Evolutionary conservation across 176 grass and related monocot species (phyloP), one percentile per base, ranked within the genome.

Genomic region (Aechmea fasciata): DNA sequence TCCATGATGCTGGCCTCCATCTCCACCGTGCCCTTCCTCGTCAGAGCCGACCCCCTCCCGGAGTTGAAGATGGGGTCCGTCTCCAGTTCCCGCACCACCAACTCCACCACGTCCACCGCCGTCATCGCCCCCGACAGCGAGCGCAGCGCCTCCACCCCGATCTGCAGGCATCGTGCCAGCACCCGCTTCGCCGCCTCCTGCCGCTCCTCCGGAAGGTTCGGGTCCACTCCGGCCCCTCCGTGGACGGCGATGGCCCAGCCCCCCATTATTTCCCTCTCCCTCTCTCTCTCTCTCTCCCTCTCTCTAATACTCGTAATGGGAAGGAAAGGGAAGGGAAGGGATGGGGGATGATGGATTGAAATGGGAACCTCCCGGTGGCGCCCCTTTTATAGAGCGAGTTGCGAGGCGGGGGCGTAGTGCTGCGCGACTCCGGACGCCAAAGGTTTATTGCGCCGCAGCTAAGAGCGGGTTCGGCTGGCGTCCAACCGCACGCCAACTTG

Each of bases 1-100:
- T 92, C 94, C 94, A 99, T 99, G 77, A 99, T 93, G 78, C 94
- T 99, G 52, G 94, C 79, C 82, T 99, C 94, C 94, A 99, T 99
- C 87, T 99, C 94, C 1, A 99, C 89, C 11, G 94, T 90, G 7
- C 94, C 94, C 14, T 55, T 69, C 48, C 86, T 49, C 13, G 94
- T 99, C 67, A 99, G 80, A 3, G 94, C 94, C 10, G 94, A 99
- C 0, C 94, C 94, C 0, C 94, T 69, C 5, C 94, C 94, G 0
- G 94, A 97, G 78, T 97, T 97, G 79, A 97, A 97, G 73, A 87
- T 73, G 0, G 94, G 94, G 67, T 97, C 94, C 0, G 80, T 75
- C 82, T 97, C 89, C n/a, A 97, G 80, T 70, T 90, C 89, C 0
- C 94, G 73, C 26, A 97, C 94, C 48, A 93, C 94, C 11, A 84